Base-by-base conservation (phyloP, 306 rosid species). In the Begonia masoniana region DNA sequence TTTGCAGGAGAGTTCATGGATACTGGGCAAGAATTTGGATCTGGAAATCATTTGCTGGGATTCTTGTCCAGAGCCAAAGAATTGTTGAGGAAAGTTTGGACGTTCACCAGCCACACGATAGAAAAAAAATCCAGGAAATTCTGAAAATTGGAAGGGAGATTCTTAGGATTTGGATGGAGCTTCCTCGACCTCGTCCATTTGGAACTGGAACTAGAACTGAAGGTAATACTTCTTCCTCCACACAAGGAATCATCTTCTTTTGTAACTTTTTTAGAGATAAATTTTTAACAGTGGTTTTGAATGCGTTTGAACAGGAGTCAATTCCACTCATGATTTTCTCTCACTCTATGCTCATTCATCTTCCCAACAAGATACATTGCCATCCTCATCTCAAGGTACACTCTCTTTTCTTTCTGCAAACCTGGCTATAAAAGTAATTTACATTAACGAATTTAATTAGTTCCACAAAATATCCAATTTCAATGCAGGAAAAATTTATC, bases 311-410 rank as follows among this genome's bases (percentile, higher is more conserved):
- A 72, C 87, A 79, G 94, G 88, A 68, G 79, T 78, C 50, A 91
- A 86, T 76, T 67, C 96, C 54, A 81, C 94, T 51, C 96, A 86
- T 49, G 99, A 91, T 74, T 91, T 86, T 74, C 92, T 91, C 57
- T 83, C 99, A 43, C 84, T 91, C 52, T 81, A 68, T 62, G 80
- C 83, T 62, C 85, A 78, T 76, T 75, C 95, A 65, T 64, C 76
- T 65, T 66, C 78, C 55, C 92, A 81, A 51, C 94, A 81, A 71
- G 99, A 81, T 83, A 91, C 99, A 65, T 81, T 75, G 49, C 84
- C 94, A 73, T 42, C 88, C 15, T 45, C 49, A 46, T 62, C 81
- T 63, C 96, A 85, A 91, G 99, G 99, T 91, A 76, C 39, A 31
- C 39, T 31, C 39, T 31, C 39, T 31, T 31, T 31, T 31, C 39